Percentiles rank a stretch among this genome's conserved stretches.
phyloP scores from a whole-genome alignment of 2,329 filamentous ascomycete species.

The Fusarium miscanthi region DNA sequence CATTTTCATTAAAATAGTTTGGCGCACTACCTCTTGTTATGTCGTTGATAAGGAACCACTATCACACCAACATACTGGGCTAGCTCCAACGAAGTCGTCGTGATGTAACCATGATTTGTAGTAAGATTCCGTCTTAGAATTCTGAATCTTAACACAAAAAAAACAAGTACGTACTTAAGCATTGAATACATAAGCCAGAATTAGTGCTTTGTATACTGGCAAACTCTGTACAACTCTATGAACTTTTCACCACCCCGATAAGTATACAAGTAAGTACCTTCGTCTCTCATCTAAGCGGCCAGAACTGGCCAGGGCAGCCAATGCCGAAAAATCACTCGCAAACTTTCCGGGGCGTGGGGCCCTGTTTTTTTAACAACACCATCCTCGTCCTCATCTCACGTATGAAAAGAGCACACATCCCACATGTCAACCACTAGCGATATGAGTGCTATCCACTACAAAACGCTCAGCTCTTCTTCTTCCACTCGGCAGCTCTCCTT shows the following conservation, averaged over 20 bases:
- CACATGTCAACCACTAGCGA: neutral
- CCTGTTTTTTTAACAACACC: conserved; percentile 9
- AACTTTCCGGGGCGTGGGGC: conserved; percentile 33
- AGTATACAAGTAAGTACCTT: conserved; percentile 21
- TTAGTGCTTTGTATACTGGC: neutral
- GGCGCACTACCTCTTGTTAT: neutral
- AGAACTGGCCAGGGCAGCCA: conserved; percentile 5
- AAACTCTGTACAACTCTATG: conserved; percentile 11
- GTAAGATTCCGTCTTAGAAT: neutral
- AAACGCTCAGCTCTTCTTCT: conserved; percentile 51
- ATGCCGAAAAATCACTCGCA: conserved; percentile 35
- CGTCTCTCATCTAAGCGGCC: conserved; percentile 32
- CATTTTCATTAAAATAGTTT: conserved; percentile 20
- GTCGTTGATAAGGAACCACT: neutral
- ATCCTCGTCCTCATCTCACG: conserved; percentile 2
- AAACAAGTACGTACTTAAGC: neutral
- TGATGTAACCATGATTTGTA: neutral
- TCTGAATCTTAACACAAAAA: neutral
- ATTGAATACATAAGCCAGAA: neutral
- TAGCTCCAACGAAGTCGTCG: neutral
- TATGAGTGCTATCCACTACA: conserved; percentile 5
- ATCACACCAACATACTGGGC: neutral
- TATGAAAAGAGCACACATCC: conserved; percentile 11
- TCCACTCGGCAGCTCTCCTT: conserved; percentile 58
- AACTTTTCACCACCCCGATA: conserved; percentile 1